Conservation (phyloP, 1,284 basidiomycete genomes). For the Agaricales sp. region DNA sequence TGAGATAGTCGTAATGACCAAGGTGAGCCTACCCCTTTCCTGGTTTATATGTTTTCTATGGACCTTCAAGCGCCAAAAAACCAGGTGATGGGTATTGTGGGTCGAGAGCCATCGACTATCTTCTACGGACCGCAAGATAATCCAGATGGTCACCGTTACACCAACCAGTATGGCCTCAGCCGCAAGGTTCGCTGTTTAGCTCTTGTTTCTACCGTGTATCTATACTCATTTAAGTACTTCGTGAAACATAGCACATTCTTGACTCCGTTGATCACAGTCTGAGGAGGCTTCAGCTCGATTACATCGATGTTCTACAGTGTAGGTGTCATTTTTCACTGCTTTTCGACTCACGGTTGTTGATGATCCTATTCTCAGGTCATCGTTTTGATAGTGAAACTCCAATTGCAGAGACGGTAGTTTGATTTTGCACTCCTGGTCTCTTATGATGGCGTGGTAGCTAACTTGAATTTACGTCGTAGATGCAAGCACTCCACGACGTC, state of each 20-base stretch:
- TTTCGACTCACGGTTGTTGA: neutral
- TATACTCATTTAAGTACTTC: neutral
- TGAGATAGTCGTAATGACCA: conserved; percentile 72
- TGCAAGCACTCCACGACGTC: conserved; percentile 13
- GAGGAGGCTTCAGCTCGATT: conserved; percentile 56
- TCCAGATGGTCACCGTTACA: conserved; percentile 32
- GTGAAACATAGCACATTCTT: conserved; percentile 48
- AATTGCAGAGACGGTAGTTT: conserved; percentile 40
- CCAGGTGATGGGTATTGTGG: conserved; percentile 28
- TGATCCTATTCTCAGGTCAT: conserved; percentile 25
- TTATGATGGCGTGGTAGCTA: conserved; percentile 3
- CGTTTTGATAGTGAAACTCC: conserved; percentile 53
- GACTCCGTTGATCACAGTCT: conserved; percentile 58
- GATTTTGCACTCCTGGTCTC: neutral
- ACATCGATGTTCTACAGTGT: conserved; percentile 63
- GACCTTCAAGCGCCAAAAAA: too few relatives aligned
- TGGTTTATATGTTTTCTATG: too few relatives aligned
- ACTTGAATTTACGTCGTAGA: conserved; percentile 17
- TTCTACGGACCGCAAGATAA: conserved; percentile 4
- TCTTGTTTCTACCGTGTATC: too few relatives aligned
- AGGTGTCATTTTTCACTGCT: conserved; percentile 7
- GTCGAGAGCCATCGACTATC: conserved; percentile 16
- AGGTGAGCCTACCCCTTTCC: conserved; percentile 27
- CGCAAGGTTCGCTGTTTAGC: conserved; percentile 29
- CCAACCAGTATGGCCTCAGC: conserved; percentile 45